phyloP scores from a whole-genome alignment of 805 yeast genomes.

The Jamesozyma rosinii region DNA sequence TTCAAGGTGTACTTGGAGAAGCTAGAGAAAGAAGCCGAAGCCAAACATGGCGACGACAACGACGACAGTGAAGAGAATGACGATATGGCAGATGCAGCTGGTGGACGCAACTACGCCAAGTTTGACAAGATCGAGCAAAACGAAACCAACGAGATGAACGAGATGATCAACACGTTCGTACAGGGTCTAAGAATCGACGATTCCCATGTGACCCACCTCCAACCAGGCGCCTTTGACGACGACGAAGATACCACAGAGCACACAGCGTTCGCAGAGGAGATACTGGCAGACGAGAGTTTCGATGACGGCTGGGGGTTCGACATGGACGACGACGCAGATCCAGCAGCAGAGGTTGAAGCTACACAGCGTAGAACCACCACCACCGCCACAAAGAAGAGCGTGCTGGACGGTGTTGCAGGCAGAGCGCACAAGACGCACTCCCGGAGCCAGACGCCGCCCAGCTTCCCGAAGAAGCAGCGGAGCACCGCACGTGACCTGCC shows the following conservation, averaged over 20 bases:
- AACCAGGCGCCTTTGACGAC: too few relatives aligned
- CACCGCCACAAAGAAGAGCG: neutral
- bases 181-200: neutral
- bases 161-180: neutral
- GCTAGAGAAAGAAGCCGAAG: conserved; percentile 38
- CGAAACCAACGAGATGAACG: neutral
- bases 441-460: neutral
- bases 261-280: too few relatives aligned
- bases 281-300: too few relatives aligned
- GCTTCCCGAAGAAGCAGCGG: neutral
- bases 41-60: conserved; percentile 5
- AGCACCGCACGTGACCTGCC: neutral
- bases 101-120: neutral
- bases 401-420: neutral
- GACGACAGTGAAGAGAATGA: neutral
- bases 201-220: too few relatives aligned
- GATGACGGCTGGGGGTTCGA: neutral
- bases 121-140: neutral
- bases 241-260: too few relatives aligned
- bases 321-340: neutral
- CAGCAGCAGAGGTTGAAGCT: too few relatives aligned
- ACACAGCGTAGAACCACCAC: neutral
- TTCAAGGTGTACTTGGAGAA: conserved; percentile 53
- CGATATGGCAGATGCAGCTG: neutral
- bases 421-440: neutral